Percentiles rank a stretch among this genome's conserved stretches.
Evolutionary conservation across 2,329 filamentous ascomycete species (phyloP).

Genomic region (Byssothecium circinans): DNA sequence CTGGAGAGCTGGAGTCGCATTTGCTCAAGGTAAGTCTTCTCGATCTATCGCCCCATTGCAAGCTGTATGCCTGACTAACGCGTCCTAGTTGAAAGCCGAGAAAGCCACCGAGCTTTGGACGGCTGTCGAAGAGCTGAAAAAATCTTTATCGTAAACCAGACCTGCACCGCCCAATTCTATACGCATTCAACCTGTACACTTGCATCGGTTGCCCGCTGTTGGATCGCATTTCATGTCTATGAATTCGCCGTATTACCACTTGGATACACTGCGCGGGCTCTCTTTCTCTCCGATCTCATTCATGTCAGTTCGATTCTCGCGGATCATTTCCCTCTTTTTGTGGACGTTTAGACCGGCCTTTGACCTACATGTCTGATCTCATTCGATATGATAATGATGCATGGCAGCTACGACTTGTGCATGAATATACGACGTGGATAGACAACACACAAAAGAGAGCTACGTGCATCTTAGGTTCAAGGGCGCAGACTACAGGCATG

Average conservation of each 20-base stretch:
- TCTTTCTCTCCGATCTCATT: too few relatives aligned
- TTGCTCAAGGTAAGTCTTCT: constrained; percentile 57
- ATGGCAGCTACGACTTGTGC: background rate
- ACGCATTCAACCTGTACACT: background rate
- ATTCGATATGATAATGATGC: background rate
- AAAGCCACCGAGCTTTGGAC: constrained; percentile 12
- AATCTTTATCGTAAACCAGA: background rate
- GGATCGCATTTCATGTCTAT: background rate
- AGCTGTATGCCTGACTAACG: constrained; percentile 4
- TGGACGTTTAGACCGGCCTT: background rate
- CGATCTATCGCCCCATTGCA: background rate
- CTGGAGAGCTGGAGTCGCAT: constrained; percentile 56
- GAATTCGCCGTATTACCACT: background rate
- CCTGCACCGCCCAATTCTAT: background rate
- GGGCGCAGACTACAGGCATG: too few relatives aligned
- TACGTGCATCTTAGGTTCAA: too few relatives aligned
- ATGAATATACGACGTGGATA: background rate
- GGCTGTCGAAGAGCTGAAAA: constrained; percentile 2
- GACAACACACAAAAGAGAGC: too few relatives aligned
- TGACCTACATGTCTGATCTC: background rate
- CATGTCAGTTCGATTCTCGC: too few relatives aligned
- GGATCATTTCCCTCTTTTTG: background rate
- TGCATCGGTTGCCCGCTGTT: background rate
- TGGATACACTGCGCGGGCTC: background rate
- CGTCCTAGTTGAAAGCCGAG: constrained; percentile 11